phyloP scores from a whole-genome alignment of 805 yeast species.

The Candida takata region DNA sequence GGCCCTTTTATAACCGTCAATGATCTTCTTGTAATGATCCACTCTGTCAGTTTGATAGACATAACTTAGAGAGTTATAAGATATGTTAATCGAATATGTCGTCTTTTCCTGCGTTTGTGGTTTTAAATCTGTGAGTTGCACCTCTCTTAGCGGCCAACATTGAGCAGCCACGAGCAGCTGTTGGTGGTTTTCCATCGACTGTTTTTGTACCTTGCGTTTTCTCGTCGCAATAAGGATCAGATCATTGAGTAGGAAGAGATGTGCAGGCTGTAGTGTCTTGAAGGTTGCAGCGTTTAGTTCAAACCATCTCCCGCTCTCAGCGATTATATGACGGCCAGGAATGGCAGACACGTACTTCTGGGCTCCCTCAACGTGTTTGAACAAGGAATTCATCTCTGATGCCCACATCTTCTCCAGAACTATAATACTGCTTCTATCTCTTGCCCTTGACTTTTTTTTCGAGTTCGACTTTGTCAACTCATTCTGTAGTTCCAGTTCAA shows the following conservation, averaged over 20 bases:
- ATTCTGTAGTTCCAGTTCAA: conserved; percentile 31
- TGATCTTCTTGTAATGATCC: conserved; percentile 49
- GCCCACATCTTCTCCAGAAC: conserved; percentile 81
- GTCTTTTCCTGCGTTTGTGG: conserved; percentile 16
- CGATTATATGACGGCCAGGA: conserved; percentile 74
- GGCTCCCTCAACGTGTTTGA: conserved; percentile 86
- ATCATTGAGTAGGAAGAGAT: conserved; percentile 73
- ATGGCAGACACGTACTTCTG: conserved; percentile 67
- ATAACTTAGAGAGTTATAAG: conserved; percentile 41
- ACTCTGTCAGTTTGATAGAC: conserved; percentile 55
- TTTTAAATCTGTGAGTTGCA: conserved; percentile 26
- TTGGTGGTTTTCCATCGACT: conserved; percentile 24
- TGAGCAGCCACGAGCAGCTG: conserved; percentile 56
- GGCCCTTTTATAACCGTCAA: conserved; percentile 53
- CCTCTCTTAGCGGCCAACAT: conserved; percentile 70
- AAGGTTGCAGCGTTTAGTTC: conserved; percentile 82
- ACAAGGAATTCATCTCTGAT: conserved; percentile 57
- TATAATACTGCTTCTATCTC: conserved; percentile 62
- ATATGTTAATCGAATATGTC: conserved; percentile 38
- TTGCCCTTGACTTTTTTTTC: conserved; percentile 44
- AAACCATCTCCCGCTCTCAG: conserved; percentile 79
- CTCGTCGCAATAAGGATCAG: conserved; percentile 66
- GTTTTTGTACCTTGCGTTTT: conserved; percentile 29
- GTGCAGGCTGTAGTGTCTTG: conserved; percentile 71
- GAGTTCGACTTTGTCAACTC: conserved; percentile 13